Conservation (phyloP, 2,329 filamentous ascomycete genomes). For the Xylariaceae sp. region DNA sequence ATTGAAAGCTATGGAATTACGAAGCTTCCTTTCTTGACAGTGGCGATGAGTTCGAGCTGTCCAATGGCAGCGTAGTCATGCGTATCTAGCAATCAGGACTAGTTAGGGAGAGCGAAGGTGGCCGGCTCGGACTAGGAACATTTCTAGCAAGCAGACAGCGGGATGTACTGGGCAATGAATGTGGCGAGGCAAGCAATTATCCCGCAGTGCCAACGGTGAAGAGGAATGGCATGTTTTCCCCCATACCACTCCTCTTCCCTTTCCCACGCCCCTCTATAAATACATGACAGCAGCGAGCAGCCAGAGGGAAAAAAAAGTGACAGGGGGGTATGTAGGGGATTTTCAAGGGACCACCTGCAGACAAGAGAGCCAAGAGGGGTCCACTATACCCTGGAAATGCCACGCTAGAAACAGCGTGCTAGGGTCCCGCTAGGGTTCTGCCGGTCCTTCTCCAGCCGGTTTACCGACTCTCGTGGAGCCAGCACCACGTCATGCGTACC, state of each 20-base stretch:
- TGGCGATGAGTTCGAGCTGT: slow-evolving; percentile 30
- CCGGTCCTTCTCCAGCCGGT: neutral
- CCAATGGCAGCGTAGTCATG: slow-evolving; percentile 39
- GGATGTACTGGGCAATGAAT: neutral
- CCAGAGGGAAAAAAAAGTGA: too few species aligned
- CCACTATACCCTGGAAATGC: neutral
- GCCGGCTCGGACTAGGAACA: neutral
- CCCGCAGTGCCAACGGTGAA: too few species aligned
- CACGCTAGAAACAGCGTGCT: neutral
- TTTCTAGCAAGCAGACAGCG: neutral
- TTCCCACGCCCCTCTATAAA: too few species aligned
- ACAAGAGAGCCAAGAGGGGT: too few species aligned
- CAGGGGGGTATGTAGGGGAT: too few species aligned
- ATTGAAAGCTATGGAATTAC: neutral
- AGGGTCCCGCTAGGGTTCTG: neutral
- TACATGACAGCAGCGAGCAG: too few species aligned
- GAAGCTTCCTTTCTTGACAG: neutral
- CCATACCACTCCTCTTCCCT: too few species aligned
- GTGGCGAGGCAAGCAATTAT: too few species aligned
- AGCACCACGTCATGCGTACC: neutral
- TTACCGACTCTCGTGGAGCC: neutral
- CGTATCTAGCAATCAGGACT: slow-evolving; percentile 1
- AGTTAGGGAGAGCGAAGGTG: neutral
- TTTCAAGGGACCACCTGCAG: too few species aligned
- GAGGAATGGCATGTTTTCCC: too few species aligned